These are phyloP conservation scores for Psilocybe tampanensis DNA, from an alignment of 768 basidiomycete genomes.

Conservation along the genomic window DNA sequence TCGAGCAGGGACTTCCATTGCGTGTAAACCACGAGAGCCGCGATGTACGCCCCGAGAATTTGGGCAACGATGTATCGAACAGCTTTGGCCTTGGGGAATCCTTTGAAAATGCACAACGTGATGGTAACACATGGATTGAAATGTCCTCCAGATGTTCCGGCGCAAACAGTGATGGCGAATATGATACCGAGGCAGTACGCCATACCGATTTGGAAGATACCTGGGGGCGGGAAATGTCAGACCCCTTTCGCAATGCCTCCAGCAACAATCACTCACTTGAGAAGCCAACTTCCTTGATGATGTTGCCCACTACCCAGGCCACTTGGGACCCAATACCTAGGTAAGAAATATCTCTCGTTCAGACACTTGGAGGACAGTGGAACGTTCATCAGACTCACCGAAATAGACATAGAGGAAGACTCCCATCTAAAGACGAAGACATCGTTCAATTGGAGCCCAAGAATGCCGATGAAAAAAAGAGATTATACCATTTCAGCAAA, in stretches of 20 bases:
- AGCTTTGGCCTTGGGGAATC: slow-evolving; percentile 56
- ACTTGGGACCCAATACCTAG: slow-evolving; percentile 59
- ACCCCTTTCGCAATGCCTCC: neutral
- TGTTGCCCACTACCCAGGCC: slow-evolving; percentile 48
- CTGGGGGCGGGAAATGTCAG: slow-evolving; percentile 28
- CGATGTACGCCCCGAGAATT: slow-evolving; percentile 66
- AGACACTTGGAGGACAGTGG: neutral
- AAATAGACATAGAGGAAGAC: slow-evolving; percentile 62
- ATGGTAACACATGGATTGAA: slow-evolving; percentile 69
- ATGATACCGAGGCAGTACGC: slow-evolving; percentile 63
- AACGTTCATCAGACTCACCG: slow-evolving; percentile 32
- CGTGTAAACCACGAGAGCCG: slow-evolving; percentile 58
- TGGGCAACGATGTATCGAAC: slow-evolving; percentile 64
- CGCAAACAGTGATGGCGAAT: slow-evolving; percentile 55
- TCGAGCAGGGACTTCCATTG: slow-evolving; percentile 60
- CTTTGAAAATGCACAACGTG: slow-evolving; percentile 50
- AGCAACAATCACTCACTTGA: slow-evolving; percentile 46
- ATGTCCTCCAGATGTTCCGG: slow-evolving; percentile 61
- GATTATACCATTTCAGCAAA: slow-evolving; percentile 59
- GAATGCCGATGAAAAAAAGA: neutral
- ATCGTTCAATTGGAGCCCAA: neutral
- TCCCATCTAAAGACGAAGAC: slow-evolving; percentile 44
- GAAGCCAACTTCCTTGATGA: slow-evolving; percentile 40
- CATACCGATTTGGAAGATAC: slow-evolving; percentile 57
- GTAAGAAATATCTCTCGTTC: neutral